phyloP scores from a whole-genome alignment of 2,329 filamentous ascomycete species.

The Fonsecaea erecta region DNA sequence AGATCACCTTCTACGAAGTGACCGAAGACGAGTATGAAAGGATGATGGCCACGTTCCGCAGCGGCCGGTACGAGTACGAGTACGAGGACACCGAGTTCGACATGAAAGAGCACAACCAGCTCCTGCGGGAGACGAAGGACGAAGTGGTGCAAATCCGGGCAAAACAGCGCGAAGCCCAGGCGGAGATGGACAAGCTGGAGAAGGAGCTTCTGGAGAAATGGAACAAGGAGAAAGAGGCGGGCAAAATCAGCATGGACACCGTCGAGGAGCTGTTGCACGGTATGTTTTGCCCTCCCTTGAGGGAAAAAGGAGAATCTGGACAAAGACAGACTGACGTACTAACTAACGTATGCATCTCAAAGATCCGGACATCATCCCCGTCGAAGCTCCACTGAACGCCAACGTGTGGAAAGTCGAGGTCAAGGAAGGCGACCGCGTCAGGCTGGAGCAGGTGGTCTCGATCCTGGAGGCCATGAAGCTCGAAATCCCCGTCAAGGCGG shows the following conservation, averaged over 20 bases:
- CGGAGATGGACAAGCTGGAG: conserved; percentile 48
- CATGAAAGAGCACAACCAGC: conserved; percentile 59
- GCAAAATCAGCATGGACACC: conserved; percentile 55
- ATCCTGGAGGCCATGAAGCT: conserved; percentile 65
- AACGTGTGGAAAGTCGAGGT: conserved; percentile 60
- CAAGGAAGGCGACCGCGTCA: conserved; percentile 49
- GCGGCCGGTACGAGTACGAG: conserved; percentile 58
- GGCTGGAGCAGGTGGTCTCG: conserved; percentile 50
- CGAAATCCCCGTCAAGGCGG: conserved; percentile 54
- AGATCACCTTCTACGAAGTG: conserved; percentile 61
- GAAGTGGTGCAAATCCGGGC: conserved; percentile 55
- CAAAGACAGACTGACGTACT: too few species aligned
- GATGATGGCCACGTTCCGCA: conserved; percentile 54
- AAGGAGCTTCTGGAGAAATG: conserved; percentile 45
- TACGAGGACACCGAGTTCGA: conserved; percentile 58
- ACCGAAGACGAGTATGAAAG: conserved; percentile 57
- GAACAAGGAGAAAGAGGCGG: conserved; percentile 52
- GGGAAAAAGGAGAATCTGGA: too few species aligned
- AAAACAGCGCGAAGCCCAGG: conserved; percentile 55
- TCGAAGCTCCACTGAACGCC: conserved; percentile 54
- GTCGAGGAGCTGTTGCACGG: conserved; percentile 56
- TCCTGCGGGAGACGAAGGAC: conserved; percentile 52
- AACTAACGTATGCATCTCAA: too few species aligned
- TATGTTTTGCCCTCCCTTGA: conserved; percentile 37
- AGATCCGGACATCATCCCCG: conserved; percentile 45